phyloP scores from a whole-genome alignment of 1,284 basidiomycete genomes.

The Cystobasidiaceae sp. region DNA sequence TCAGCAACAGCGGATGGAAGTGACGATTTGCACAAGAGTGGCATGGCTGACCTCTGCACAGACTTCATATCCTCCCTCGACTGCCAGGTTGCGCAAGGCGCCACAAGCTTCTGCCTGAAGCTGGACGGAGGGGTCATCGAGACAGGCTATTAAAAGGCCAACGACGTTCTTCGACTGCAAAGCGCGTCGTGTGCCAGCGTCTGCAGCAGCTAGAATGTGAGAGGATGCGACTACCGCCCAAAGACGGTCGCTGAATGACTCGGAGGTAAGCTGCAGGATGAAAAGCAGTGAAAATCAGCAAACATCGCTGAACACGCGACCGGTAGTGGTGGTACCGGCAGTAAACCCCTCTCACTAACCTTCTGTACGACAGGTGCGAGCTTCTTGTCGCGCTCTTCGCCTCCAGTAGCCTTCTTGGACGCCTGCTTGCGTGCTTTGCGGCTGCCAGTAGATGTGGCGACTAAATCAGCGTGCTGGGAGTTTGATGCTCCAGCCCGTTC shows the following conservation, averaged over 20 bases:
- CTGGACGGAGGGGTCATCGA: conserved; percentile 78
- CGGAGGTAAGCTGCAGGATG: conserved; percentile 3
- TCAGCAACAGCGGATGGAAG: conserved; percentile 42
- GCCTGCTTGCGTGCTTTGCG: not conserved
- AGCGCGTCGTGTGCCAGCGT: conserved; percentile 60
- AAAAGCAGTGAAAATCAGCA: not conserved
- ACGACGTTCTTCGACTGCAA: conserved; percentile 87
- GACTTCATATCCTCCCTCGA: conserved; percentile 88
- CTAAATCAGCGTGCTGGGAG: not conserved
- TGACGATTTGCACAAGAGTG: conserved; percentile 19
- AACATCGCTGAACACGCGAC: not conserved
- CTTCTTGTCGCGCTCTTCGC: conserved; percentile 10
- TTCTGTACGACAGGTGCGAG: conserved; percentile 8
- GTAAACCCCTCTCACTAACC: not conserved
- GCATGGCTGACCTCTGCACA: conserved; percentile 54
- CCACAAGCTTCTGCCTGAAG: conserved; percentile 80
- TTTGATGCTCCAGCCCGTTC: not conserved
- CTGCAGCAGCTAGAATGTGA: conserved; percentile 25
- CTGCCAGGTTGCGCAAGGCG: conserved; percentile 75
- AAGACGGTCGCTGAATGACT: conserved; percentile 18
- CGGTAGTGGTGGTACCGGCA: not conserved
- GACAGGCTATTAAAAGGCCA: conserved; percentile 70
- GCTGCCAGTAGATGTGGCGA: not conserved
- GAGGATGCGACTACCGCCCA: conserved; percentile 27
- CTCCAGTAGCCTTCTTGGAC: conserved; percentile 2